phyloP scores from a whole-genome alignment of 1,284 basidiomycete species.

The Coniferiporia weirii region DNA sequence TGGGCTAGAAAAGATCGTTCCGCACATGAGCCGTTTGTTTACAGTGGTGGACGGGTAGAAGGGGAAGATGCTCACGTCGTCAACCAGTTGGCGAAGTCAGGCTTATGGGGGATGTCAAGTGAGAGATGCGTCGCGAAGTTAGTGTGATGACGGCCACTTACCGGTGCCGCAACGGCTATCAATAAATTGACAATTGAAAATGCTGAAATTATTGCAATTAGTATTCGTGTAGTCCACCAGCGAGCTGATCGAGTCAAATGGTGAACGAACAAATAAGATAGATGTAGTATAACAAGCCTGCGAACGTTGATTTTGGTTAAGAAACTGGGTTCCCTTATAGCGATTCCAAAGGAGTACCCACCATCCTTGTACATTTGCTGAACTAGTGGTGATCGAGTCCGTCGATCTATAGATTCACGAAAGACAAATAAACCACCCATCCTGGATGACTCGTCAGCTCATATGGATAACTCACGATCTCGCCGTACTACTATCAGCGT shows the following conservation, averaged over 20 bases:
- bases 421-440: neutral
- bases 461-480: slow-evolving; percentile 30
- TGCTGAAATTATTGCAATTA: slow-evolving; percentile 21
- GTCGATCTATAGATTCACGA: slow-evolving; percentile 26
- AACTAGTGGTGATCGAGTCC: slow-evolving; percentile 33
- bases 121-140: slow-evolving; percentile 14
- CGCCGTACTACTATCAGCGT: slow-evolving; percentile 34
- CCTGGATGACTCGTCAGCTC: neutral
- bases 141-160: slow-evolving; percentile 21
- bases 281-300: slow-evolving; percentile 38
- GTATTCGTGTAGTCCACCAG: neutral
- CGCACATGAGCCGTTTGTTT: neutral
- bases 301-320: neutral
- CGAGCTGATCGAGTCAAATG: neutral
- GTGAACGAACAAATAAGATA: slow-evolving; percentile 32
- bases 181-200: slow-evolving; percentile 38
- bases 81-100: slow-evolving; percentile 34
- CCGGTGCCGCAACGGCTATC: slow-evolving; percentile 34
- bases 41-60: neutral
- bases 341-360: slow-evolving; percentile 16
- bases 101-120: neutral
- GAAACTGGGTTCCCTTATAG: neutral
- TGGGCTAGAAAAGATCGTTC: slow-evolving; percentile 25
- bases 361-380: slow-evolving; percentile 38
- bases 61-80: slow-evolving; percentile 30